Evolutionary conservation across 1,139 yeast genomes (phyloP).

Genomic region (Zygotorulaspora mrakii): DNA sequence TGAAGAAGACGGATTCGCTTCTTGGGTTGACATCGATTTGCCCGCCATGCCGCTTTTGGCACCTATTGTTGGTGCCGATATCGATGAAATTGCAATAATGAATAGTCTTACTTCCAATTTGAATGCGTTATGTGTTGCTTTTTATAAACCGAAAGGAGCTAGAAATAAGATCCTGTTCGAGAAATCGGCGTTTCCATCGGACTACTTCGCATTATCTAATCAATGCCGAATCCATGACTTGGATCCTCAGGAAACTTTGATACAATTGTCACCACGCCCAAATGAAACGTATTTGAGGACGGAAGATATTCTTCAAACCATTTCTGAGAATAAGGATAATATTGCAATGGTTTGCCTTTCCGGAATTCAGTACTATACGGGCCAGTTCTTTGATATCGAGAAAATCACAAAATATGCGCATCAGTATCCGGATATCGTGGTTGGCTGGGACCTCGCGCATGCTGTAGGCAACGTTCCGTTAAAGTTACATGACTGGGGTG

Average conservation of each 20-base stretch:
- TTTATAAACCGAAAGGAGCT: constrained; percentile 61
- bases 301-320: constrained; percentile 54
- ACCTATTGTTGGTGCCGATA: constrained; percentile 68
- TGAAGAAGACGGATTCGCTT: constrained; percentile 43
- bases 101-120: constrained; percentile 81
- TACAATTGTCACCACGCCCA: constrained; percentile 57
- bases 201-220: constrained; percentile 78
- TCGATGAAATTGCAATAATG: constrained; percentile 78
- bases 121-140: constrained; percentile 67
- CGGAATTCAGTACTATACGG: constrained; percentile 79
- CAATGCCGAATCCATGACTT: constrained; percentile 61
- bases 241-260: constrained; percentile 52
- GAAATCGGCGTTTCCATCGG: constrained; percentile 87
- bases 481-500: constrained; percentile 77
- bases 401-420: constrained; percentile 62
- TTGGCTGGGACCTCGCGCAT: constrained; percentile 97
- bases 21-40: constrained; percentile 82
- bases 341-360: constrained; percentile 52
- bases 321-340: constrained; percentile 57
- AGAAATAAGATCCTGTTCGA: constrained; percentile 76
- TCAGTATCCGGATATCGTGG: constrained; percentile 45
- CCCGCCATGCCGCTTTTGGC: constrained; percentile 69
- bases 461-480: constrained; percentile 86
- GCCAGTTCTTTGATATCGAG: constrained; percentile 75
- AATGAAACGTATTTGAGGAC: constrained; percentile 59